Conservation (phyloP, 306 rosid genomes). For the Crataegus laevigata region DNA sequence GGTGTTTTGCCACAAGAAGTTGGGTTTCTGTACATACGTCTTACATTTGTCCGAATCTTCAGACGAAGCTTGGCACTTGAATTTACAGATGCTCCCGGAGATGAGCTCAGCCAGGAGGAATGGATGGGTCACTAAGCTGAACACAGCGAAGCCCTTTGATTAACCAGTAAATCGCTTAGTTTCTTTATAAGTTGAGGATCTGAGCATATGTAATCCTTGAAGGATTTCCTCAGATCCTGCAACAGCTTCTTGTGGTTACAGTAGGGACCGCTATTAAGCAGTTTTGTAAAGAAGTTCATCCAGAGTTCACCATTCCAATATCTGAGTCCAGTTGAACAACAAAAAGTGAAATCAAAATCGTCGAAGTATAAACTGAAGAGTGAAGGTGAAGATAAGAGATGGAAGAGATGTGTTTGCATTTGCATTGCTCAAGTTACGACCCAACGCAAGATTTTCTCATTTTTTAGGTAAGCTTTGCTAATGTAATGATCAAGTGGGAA, state of each 20-base stretch:
- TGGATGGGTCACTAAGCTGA: constrained; percentile 29
- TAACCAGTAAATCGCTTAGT: constrained; percentile 68
- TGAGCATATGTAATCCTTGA: constrained; percentile 65
- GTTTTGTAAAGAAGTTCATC: constrained; percentile 70
- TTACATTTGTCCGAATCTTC: not conserved
- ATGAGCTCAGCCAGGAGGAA: constrained; percentile 1
- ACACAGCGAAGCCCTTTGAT: constrained; percentile 80
- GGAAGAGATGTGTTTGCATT: not conserved
- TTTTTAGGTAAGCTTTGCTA: too few species aligned
- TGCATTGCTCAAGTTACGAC: not conserved
- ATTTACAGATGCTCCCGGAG: not conserved
- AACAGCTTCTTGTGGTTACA: constrained; percentile 41
- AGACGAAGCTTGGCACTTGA: not conserved
- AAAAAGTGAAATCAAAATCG: constrained; percentile 4
- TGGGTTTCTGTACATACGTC: constrained; percentile 52
- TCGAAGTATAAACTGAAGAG: not conserved
- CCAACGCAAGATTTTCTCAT: not conserved
- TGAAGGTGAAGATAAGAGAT: not conserved
- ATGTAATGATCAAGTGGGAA: not conserved
- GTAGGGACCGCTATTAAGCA: constrained; percentile 57
- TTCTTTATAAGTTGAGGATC: constrained; percentile 56
- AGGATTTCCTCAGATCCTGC: constrained; percentile 61
- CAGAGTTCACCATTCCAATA: constrained; percentile 89
- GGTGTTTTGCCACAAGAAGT: constrained; percentile 82
- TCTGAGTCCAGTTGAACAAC: constrained; percentile 36